Conservation (phyloP, 1,284 basidiomycete species). For the Microbotryum lychnidis-dioicae region DNA sequence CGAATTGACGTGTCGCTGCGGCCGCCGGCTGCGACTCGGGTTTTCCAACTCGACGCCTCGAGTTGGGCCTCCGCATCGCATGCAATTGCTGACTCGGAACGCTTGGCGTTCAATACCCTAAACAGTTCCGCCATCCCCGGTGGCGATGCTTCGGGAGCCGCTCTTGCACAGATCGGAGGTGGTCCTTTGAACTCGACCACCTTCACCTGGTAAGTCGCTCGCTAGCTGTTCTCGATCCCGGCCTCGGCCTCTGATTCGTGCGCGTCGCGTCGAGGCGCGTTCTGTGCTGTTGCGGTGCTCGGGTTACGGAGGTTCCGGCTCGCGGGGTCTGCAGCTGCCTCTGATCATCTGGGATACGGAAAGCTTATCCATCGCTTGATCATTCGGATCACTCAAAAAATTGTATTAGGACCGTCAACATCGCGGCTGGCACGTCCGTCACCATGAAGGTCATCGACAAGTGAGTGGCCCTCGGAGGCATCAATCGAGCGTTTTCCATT, state of each 20-base stretch:
- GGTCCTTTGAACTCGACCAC: not conserved
- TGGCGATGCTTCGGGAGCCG: slow-evolving; percentile 15
- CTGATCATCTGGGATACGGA: not conserved
- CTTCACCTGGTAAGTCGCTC: slow-evolving; percentile 18
- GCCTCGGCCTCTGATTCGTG: not conserved
- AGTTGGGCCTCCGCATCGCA: not conserved
- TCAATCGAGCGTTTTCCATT: slow-evolving; percentile 12
- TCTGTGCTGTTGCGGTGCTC: not conserved
- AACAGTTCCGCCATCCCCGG: not conserved
- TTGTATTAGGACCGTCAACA: slow-evolving; percentile 34
- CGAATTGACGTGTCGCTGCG: not conserved
- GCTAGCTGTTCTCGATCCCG: not conserved
- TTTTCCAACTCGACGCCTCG: slow-evolving; percentile 9
- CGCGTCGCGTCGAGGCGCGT: not conserved
- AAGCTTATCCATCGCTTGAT: not conserved
- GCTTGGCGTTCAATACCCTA: not conserved
- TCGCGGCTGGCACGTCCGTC: slow-evolving; percentile 36
- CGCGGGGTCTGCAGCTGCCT: not conserved
- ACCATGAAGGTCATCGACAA: slow-evolving; percentile 37
- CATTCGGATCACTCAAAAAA: not conserved
- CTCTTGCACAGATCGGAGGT: no score
- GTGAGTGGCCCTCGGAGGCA: slow-evolving; percentile 8
- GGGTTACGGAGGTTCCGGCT: not conserved
- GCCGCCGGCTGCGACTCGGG: no score
- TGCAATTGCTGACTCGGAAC: not conserved